Evolutionary conservation across 2,329 filamentous ascomycete species (phyloP).

Genomic region (Helotiales sp.): DNA sequence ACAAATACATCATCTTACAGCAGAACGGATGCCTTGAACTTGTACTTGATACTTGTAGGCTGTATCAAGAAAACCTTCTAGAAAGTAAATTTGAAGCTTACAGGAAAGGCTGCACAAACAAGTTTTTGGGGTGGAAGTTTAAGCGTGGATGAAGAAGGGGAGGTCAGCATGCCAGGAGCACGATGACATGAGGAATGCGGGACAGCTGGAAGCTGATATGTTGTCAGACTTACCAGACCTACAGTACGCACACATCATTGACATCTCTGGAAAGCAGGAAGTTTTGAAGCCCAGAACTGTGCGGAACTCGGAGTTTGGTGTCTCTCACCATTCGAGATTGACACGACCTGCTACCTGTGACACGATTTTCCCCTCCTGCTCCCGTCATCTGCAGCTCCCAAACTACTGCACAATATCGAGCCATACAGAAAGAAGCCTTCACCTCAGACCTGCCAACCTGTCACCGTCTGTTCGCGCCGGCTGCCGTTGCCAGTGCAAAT

Average conservation of each 20-base stretch:
- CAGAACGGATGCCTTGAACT: background rate
- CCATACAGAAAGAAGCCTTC: background rate
- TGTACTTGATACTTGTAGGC: background rate
- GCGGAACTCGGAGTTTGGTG: background rate
- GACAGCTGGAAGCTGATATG: background rate
- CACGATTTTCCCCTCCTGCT: background rate
- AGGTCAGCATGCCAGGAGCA: background rate
- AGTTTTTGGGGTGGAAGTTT: background rate
- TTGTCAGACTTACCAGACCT: background rate
- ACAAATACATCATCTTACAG: background rate
- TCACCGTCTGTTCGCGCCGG: conserved; percentile 4
- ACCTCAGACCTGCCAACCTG: background rate
- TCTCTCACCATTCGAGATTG: background rate
- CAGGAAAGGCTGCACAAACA: background rate
- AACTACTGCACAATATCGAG: background rate
- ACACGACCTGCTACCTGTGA: background rate
- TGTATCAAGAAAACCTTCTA: conserved; percentile 3
- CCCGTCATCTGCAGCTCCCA: background rate
- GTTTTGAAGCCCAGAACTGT: background rate
- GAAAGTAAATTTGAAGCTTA: background rate
- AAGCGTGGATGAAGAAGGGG: background rate
- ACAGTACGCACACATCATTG: too few relatives aligned
- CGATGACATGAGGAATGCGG: background rate
- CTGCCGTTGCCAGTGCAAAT: background rate
- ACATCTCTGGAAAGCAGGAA: too few relatives aligned